Base-by-base conservation (phyloP, 1,139 yeast species). In the Kodamaea sp. region DNA sequence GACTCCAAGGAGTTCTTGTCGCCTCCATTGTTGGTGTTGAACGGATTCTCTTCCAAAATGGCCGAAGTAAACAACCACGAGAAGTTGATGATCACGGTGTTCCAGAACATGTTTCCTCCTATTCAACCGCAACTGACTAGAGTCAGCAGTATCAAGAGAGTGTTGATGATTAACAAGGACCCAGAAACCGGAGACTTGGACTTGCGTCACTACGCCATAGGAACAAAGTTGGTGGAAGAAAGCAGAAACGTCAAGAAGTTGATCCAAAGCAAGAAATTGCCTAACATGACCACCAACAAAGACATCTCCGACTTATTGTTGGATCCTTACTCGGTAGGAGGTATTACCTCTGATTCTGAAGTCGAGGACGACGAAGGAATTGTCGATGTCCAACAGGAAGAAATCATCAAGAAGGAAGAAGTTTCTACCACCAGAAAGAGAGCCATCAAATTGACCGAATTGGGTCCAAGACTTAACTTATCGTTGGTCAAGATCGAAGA, bases 71-170 rank as follows among this genome's bases (percentile, higher is more conserved):
- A 61, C 12, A 78, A 77, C 24, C 85, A 83, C 42, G 97, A 92
- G 58, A 86, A 87, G 48, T 72, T 92, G 46, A 61, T 90, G 46
- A 80, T 95, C 21, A 87, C 97, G 2, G 82, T 90, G 67, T 88
- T 94, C 64, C 98, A 92, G 60, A 89, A 89, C 63, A 80, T 92
- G 79, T 89, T 92, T 58, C 99, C 99, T 5, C 89, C 98, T 14
- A 83, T 94, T 48, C 80, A 83, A 39, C 96, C 96, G 15, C 84
- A 84, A 43, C 66, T 68, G 42, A 87, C 95, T 21, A 81, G 79
- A 45, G 83, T 92, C 20, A 66, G 73, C 26, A 69, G 83, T 1
- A 90, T 94, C 42, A 83, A 80, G 52, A 73, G 99, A 50, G 97
- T 94, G 7, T 67, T 94, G 51, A 75, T 94, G 77, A 66, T 94